A percentile compares a stretch with the other conserved stretches of the same genome.
Conservation (phyloP, 2,329 filamentous ascomycete genomes). For the Aspergillus niger region DNA sequence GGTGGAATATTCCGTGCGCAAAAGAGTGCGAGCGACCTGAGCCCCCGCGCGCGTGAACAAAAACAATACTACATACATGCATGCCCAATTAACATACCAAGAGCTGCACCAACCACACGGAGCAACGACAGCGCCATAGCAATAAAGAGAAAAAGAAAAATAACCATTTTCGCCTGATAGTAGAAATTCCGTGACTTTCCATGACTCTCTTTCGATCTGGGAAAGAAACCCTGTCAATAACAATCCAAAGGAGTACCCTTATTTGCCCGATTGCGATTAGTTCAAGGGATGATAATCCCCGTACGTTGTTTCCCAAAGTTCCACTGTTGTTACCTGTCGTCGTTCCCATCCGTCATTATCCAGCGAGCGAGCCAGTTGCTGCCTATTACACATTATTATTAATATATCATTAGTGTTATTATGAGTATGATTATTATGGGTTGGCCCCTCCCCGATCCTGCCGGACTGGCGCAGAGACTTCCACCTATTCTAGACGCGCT, state of each 20-base stretch:
- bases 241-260: neutral
- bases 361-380: neutral
- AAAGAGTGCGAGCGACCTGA: neutral
- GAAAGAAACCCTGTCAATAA: neutral
- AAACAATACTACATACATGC: neutral
- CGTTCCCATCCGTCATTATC: neutral
- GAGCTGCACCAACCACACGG: neutral
- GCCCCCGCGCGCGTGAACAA: neutral
- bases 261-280: neutral
- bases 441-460: slow-evolving; percentile 27
- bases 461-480: neutral
- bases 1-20: slow-evolving; percentile 2
- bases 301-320: neutral
- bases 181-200: neutral
- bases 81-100: too few relatives aligned
- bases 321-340: neutral
- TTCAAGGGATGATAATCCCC: neutral
- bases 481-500: neutral
- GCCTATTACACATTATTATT: slow-evolving; percentile 63
- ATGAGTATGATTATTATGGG: neutral
- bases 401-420: neutral
- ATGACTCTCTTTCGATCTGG: neutral
- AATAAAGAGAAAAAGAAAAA: too few relatives aligned
- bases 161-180: too few relatives aligned
- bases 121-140: neutral